Evolutionary conservation across 2,329 filamentous ascomycete species (phyloP).

Genomic region (Zarea fungicola): DNA sequence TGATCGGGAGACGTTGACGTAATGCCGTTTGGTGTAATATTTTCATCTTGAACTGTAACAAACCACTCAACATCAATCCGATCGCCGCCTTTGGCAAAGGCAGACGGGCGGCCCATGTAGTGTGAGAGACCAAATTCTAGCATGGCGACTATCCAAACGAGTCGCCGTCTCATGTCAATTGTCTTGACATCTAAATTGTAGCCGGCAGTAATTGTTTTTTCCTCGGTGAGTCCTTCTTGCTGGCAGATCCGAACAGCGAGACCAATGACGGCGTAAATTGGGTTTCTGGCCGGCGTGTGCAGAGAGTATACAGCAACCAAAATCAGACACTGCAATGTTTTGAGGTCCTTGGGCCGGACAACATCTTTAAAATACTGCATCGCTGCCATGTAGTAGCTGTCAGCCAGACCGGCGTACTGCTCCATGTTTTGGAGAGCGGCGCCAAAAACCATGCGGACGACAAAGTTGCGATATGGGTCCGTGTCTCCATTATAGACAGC

Average conservation of each 20-base stretch:
- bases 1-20: constrained; percentile 65
- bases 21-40: constrained; percentile 75
- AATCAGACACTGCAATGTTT: constrained; percentile 82
- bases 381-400: constrained; percentile 90
- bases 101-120: constrained; percentile 79
- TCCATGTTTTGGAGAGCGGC: constrained; percentile 93
- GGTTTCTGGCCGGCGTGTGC: constrained; percentile 83
- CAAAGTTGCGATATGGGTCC: constrained; percentile 82
- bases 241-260: constrained; percentile 84
- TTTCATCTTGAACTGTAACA: constrained; percentile 71
- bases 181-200: constrained; percentile 64
- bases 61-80: constrained; percentile 84
- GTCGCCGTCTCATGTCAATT: constrained; percentile 80
- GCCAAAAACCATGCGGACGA: constrained; percentile 85
- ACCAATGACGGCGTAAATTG: constrained; percentile 89
- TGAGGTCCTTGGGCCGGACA: constrained; percentile 81
- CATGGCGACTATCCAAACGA: constrained; percentile 82
- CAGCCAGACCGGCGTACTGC: constrained; percentile 86
- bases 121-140: constrained; percentile 89
- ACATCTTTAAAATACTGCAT: constrained; percentile 79
- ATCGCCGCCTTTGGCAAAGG: constrained; percentile 76
- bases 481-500: constrained; percentile 71
- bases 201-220: constrained; percentile 72
- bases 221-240: constrained; percentile 79
- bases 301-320: constrained; percentile 89